Conservation (phyloP, 176 grass and related monocot species). For the Poa annua region DNA sequence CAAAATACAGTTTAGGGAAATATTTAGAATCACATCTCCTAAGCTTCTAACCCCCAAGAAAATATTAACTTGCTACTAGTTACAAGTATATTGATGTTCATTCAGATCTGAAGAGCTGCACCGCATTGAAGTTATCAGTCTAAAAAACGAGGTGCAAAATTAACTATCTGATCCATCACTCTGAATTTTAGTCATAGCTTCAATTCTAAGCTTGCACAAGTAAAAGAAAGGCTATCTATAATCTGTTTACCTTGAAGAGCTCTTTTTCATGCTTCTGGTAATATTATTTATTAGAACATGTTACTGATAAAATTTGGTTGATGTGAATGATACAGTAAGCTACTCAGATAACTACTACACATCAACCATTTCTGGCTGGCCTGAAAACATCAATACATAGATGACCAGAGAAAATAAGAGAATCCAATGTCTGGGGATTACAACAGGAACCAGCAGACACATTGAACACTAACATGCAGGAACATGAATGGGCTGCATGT, state of each 20-base stretch:
- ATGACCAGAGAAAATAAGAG: constrained; percentile 32
- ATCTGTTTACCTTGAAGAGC: neutral
- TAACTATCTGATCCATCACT: neutral
- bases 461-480: constrained; percentile 19
- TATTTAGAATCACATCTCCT: constrained; percentile 1
- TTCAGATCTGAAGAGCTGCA: neutral
- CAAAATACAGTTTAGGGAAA: constrained; percentile 11
- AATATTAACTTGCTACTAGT: neutral
- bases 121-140: neutral
- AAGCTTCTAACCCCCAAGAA: constrained; percentile 13
- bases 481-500: constrained; percentile 24
- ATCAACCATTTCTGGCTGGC: neutral
- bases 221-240: neutral
- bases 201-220: neutral
- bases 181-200: constrained; percentile 5
- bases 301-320: neutral
- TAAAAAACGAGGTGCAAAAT: neutral
- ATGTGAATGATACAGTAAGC: constrained; percentile 2
- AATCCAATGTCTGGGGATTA: constrained; percentile 22
- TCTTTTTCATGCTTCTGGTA: neutral
- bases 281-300: neutral
- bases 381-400: constrained; percentile 20
- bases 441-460: constrained; percentile 27
- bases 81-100: constrained; percentile 1
- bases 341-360: constrained; percentile 3